Percentiles rank a stretch among this genome's conserved stretches.
phyloP scores from a whole-genome alignment of 2,329 filamentous ascomycete species.

The Sclerotinia spermophila region DNA sequence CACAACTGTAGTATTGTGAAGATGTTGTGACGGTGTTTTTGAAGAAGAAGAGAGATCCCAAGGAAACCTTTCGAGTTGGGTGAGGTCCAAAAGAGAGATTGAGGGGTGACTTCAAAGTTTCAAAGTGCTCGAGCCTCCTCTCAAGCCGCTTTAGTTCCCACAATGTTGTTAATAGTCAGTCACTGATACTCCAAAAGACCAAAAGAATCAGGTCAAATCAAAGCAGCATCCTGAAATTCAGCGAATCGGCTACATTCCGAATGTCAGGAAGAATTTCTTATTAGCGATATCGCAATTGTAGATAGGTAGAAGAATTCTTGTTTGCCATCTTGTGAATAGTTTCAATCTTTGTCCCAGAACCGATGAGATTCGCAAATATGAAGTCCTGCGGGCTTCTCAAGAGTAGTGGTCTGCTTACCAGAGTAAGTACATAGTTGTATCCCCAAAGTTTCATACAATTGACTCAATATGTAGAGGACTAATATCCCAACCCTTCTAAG shows the following conservation, averaged over 20 bases:
- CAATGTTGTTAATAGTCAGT: background rate
- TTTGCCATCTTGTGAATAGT: background rate
- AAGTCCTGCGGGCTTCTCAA: slow-evolving; percentile 33
- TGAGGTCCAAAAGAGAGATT: background rate
- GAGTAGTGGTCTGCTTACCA: slow-evolving; percentile 35
- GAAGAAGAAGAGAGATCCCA: background rate
- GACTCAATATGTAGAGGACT: slow-evolving; percentile 25
- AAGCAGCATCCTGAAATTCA: slow-evolving; percentile 1
- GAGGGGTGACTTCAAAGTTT: background rate
- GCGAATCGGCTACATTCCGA: slow-evolving; percentile 5
- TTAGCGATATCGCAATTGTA: slow-evolving; percentile 17
- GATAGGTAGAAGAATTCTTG: slow-evolving; percentile 15
- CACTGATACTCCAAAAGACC: no score
- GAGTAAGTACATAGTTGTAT: slow-evolving; percentile 25
- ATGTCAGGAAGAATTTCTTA: slow-evolving; percentile 8
- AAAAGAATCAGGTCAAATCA: background rate
- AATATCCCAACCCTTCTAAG: slow-evolving; percentile 22
- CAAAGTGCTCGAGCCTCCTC: background rate
- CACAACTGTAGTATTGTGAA: background rate
- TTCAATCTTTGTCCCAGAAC: background rate
- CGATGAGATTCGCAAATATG: slow-evolving; percentile 26
- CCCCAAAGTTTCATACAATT: slow-evolving; percentile 28
- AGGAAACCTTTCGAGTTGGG: background rate
- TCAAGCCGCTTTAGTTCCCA: slow-evolving; percentile 5
- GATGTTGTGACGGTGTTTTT: background rate